A percentile compares a stretch with the other conserved stretches of the same genome.
Evolutionary conservation across 805 yeast species (phyloP).

Genomic region (Helenozyma baotianmanensis): DNA sequence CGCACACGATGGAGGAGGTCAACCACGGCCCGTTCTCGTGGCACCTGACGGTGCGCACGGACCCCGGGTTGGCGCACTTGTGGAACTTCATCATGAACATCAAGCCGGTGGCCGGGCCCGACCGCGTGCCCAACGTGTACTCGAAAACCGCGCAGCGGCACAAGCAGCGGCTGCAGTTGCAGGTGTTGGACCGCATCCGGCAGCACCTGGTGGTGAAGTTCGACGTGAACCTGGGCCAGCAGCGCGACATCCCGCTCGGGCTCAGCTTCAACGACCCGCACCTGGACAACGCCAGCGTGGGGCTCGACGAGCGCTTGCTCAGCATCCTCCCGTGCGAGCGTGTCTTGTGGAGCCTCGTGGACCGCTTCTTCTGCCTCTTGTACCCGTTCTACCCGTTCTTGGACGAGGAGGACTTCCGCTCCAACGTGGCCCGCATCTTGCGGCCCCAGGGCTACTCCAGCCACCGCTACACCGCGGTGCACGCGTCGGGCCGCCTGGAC

Average conservation of each 20-base stretch:
- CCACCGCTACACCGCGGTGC: too few species aligned
- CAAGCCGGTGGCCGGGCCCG: constrained; percentile 1
- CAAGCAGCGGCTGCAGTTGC: constrained; percentile 3
- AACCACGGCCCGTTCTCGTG: constrained; percentile 17
- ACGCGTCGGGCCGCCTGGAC: constrained; percentile 5
- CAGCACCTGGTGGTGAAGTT: constrained; percentile 7
- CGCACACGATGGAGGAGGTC: constrained; percentile 8
- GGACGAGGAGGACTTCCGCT: constrained; percentile 12
- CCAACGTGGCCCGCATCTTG: constrained; percentile 2
- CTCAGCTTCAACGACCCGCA: constrained; percentile 13
- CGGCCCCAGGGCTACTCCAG: background rate
- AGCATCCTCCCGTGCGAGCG: constrained; percentile 11
- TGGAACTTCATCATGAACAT: constrained; percentile 12
- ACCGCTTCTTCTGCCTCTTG: constrained; percentile 12
- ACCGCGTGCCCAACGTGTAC: constrained; percentile 2
- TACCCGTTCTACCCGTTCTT: constrained; percentile 17
- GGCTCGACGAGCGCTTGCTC: constrained; percentile 6
- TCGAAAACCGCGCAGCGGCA: constrained; percentile 1
- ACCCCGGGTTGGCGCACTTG: constrained; percentile 13
- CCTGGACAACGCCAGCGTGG: constrained; percentile 3
- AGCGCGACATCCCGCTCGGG: constrained; percentile 8
- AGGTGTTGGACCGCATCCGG: constrained; percentile 10
- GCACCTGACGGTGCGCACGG: constrained; percentile 13
- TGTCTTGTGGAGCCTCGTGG: constrained; percentile 10
- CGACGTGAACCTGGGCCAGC: background rate